Conservation (phyloP, 352 stramenopile genomes). For the Phytophthora brassicae region DNA sequence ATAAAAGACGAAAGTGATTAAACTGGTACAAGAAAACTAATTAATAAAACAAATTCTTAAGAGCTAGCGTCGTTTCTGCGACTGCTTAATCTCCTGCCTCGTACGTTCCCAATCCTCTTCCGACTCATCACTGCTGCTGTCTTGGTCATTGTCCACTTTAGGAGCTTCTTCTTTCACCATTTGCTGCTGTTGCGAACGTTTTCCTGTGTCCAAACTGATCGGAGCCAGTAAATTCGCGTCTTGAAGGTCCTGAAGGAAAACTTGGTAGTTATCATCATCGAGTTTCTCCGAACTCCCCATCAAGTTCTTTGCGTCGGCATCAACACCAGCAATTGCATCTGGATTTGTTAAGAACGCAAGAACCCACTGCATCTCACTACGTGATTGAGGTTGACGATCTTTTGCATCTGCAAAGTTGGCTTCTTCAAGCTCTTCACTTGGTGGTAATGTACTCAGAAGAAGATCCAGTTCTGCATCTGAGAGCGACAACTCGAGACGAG, state of each 20-base stretch:
- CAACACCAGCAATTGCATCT: constrained; percentile 41
- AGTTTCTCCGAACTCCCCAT: constrained; percentile 36
- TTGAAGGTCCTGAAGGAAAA: constrained; percentile 60
- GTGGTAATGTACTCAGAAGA: constrained; percentile 46
- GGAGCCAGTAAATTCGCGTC: constrained; percentile 50
- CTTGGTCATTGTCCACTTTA: constrained; percentile 12
- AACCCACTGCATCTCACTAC: constrained; percentile 75
- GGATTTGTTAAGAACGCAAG: constrained; percentile 63
- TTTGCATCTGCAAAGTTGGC: constrained; percentile 18
- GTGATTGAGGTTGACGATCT: not conserved
- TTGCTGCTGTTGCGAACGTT: constrained; percentile 4
- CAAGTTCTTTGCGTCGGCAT: constrained; percentile 61
- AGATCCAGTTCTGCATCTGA: constrained; percentile 59
- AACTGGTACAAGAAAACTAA: no score
- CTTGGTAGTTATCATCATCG: constrained; percentile 76
- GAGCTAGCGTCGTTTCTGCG: constrained; percentile 16
- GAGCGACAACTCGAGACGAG: constrained; percentile 56
- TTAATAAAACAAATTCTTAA: not conserved
- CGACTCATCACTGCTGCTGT: constrained; percentile 17
- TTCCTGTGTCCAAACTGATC: not conserved
- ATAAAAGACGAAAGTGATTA: constrained; percentile 20
- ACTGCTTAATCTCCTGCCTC: constrained; percentile 34
- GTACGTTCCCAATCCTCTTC: constrained; percentile 43
- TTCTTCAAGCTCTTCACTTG: constrained; percentile 2
- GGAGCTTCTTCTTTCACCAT: not conserved